These are phyloP conservation scores for Microdochium bolleyi DNA, from an alignment of 2,329 filamentous ascomycete species.

Conservation along the genomic window DNA sequence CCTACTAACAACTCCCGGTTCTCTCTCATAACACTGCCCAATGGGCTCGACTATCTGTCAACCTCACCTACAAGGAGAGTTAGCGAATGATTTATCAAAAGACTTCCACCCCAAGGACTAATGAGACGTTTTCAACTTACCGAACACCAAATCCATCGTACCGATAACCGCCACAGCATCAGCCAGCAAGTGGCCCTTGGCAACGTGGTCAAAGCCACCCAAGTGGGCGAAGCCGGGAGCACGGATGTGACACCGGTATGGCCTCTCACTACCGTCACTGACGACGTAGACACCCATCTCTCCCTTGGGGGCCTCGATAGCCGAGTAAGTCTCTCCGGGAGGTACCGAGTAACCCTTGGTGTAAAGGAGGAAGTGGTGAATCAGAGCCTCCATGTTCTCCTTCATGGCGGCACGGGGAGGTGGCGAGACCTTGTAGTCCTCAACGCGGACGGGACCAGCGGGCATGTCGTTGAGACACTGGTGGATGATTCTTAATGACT, in stretches of 20 bases:
- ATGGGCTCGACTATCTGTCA: conserved; percentile 37
- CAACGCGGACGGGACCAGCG: conserved; percentile 82
- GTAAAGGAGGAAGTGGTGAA: conserved; percentile 98
- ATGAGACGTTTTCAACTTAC: conserved; percentile 38
- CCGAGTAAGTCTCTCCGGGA: conserved; percentile 95
- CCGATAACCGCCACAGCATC: conserved; percentile 95
- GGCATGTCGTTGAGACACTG: conserved; percentile 99
- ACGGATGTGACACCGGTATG: conserved; percentile 95
- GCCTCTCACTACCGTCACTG: conserved; percentile 90
- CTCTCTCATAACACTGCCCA: conserved; percentile 4
- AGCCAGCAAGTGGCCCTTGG: conserved; percentile 85
- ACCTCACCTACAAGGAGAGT: conserved; percentile 41
- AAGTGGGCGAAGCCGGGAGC: conserved; percentile 95
- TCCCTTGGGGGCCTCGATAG: conserved; percentile 98
- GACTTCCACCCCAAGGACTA: neutral
- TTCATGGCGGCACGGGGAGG: conserved; percentile 98
- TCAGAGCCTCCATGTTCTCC: conserved; percentile 99
- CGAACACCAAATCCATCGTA: conserved; percentile 85
- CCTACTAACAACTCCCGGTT: conserved; percentile 13
- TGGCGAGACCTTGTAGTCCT: conserved; percentile 97
- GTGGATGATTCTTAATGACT: conserved; percentile 95
- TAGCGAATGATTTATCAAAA: neutral
- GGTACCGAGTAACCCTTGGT: conserved; percentile 98
- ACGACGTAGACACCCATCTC: conserved; percentile 98
- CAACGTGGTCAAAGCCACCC: conserved; percentile 87